These are phyloP conservation scores for Camellia oleifera DNA, from an alignment of 179 eudicot genomes.

Conservation along the genomic window DNA sequence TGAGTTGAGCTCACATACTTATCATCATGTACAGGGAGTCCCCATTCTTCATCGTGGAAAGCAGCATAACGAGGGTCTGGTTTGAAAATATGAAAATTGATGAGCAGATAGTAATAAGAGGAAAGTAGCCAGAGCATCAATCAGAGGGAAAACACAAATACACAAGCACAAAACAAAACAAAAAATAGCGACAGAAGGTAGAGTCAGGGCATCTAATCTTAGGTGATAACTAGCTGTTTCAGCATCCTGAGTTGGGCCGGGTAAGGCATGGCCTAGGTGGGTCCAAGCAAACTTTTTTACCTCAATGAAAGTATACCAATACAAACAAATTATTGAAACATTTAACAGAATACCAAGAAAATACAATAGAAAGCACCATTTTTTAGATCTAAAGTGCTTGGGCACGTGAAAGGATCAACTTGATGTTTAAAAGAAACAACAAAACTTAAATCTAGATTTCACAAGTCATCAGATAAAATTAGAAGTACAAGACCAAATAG, in stretches of 20 bases:
- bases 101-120: not conserved
- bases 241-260: not conserved
- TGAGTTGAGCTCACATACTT: slow-evolving; percentile 29
- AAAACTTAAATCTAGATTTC: not conserved
- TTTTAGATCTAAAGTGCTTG: not conserved
- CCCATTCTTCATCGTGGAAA: slow-evolving; percentile 85
- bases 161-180: not conserved
- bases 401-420: not conserved
- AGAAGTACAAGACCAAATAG: not conserved
- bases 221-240: not conserved
- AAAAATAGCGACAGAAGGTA: not conserved
- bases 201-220: not conserved
- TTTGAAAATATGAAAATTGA: not conserved
- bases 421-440: not conserved
- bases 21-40: slow-evolving; percentile 68
- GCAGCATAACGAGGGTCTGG: slow-evolving; percentile 53
- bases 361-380: not conserved
- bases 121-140: not conserved
- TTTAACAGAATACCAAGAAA: slow-evolving; percentile 2
- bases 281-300: not conserved
- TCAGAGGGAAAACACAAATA: not conserved
- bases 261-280: not conserved
- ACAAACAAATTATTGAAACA: not conserved
- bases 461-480: not conserved
- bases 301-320: not conserved